Base-by-base conservation (phyloP, 768 basidiomycete species). In the Hericium erinaceus region DNA sequence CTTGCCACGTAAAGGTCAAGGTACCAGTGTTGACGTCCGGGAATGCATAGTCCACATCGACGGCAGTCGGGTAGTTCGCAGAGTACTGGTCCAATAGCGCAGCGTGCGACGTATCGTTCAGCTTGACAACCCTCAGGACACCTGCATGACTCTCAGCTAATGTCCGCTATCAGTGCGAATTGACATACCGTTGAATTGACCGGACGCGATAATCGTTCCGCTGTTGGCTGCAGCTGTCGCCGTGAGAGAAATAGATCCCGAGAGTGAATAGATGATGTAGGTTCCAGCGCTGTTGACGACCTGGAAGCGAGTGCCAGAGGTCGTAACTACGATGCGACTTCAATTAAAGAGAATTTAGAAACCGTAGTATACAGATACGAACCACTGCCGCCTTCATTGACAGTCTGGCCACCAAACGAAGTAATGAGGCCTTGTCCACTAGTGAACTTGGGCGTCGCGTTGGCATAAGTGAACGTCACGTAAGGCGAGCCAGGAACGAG, bases 401-500 rank as follows among this genome's bases (percentile, higher is more conserved):
- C 57, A 6, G 58, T 55, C 7, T 41, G 60, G 18, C 72, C 70
- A 40, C 64, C 65, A 12, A 73, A 66, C 2, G 69, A 68, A 9
- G 65, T 61, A 39, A 73, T 72, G 38, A 63, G 62, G 1, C 72
- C 72, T 33, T 69, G 60, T 28, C 44, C 49, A 33, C 69, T 72
- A 9, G 66, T 69, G 56, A 73, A 59, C 24, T 63, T 58, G 24
- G 71, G 70, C 2, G 69, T 73, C 4, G 72, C 69, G 10, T 63
- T 60, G 5, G 67, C 64, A 57, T 64, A 73, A 11, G 64, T 64
- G 41, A 73, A 69, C 13, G 70, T 70, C 41, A 73, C 65, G 44
- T 72, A 73, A 4, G 70, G 70, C 1, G 70, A 69, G 10, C 72
- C 72, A 7, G 71, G 71, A 1, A 71, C 66, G 46, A 70, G 57